These are phyloP conservation scores for Conticribra guillardii DNA, from an alignment of 108 stramenopile genomes.

Conservation along the genomic window DNA sequence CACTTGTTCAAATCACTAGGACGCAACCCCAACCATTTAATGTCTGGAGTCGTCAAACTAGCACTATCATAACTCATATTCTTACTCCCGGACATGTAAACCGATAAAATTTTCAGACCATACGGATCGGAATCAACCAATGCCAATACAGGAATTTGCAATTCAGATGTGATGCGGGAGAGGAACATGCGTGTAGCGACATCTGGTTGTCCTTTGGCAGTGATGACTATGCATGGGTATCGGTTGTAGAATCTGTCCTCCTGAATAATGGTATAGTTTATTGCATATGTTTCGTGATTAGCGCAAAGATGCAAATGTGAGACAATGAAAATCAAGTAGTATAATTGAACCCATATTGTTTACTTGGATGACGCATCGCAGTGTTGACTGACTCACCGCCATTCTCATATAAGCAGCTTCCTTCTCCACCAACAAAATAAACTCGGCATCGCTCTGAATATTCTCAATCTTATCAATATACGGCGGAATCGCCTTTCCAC, in stretches of 20 bases:
- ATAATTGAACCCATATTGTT: neutral
- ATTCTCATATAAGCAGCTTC: constrained; percentile 99
- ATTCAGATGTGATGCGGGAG: constrained; percentile 74
- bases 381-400: constrained; percentile 85
- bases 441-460: constrained; percentile 93
- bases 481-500: constrained; percentile 97
- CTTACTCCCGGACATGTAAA: constrained; percentile 93
- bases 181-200: constrained; percentile 88
- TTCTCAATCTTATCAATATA: constrained; percentile 95
- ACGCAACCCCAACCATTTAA: constrained; percentile 95
- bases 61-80: constrained; percentile 97
- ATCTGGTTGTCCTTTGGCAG: constrained; percentile 98
- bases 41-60: constrained; percentile 95
- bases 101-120: constrained; percentile 96
- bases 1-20: constrained; percentile 92
- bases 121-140: constrained; percentile 98
- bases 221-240: constrained; percentile 98
- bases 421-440: constrained; percentile 97
- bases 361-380: too few species aligned
- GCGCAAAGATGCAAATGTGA: neutral
- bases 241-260: constrained; percentile 96
- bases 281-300: too few species aligned
- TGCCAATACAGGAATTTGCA: constrained; percentile 95
- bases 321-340: neutral
- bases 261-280: constrained; percentile 29